Evolutionary conservation across 768 basidiomycete species (phyloP), one percentile per base, ranked within the genome.

Genomic region (Trametes villosa): DNA sequence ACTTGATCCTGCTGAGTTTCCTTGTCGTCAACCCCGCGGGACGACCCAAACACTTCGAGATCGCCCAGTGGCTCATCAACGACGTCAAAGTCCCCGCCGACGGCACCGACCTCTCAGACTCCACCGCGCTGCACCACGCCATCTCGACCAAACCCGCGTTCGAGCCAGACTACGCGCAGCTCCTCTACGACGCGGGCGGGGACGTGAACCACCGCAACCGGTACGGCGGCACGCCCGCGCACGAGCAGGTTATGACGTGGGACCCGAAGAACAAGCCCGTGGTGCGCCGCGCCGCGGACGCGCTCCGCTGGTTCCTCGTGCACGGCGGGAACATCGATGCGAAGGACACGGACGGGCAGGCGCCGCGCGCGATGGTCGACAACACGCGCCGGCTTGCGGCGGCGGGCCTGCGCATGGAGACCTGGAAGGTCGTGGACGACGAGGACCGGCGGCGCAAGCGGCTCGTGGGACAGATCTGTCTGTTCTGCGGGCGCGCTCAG

Each of bases 131-230:
- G 8, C 71, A 75, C 9, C 77, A 79, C 65, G 68, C 72, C 8
- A 73, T 81, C 46, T 77, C 77, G 5, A 79, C 77, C 13, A 77
- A 79, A 60, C 78, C 79, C 1, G 62, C 69, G 5, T 70, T 77
- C 50, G 80, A 80, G 57, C 66, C 75, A 18, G 77, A 79, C 57
- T 77, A 76, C 58, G 79, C 78, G 2, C 71, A 79, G 59, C 68
- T 81, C 24, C 63, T 82, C 11, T 74, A 73, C 60, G 74, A 77
- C 54, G 79, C 76, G 0, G 79, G 78, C 2, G 79, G 70, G 18
- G 76, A 79, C 50, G 72, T 81, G 40, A 81, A 77, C 58, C 53
- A 67, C 24, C 67, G 76, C 18, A 78, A 79, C 60, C 69, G 79
- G 27, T 79, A 78, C 59, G 77, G 80, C 2, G 72, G 65, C 33